Base-by-base conservation (phyloP, 257 asterid genomes). In the Euphrasia confusa region DNA sequence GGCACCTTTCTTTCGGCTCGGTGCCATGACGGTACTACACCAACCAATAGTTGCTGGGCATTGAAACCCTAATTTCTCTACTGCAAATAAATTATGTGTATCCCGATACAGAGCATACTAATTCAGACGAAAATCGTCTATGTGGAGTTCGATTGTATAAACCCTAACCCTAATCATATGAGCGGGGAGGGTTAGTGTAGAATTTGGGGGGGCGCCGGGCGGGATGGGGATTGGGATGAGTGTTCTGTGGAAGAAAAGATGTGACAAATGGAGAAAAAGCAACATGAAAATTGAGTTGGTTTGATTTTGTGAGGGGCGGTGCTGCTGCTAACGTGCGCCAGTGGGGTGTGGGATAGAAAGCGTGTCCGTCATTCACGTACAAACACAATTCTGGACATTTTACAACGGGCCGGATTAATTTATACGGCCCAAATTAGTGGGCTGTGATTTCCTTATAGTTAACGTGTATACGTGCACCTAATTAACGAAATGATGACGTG, bases 1-100 rank as follows among this genome's bases (percentile, higher is more conserved):
- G 74, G 78, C 72, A 70, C 93, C 90, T 67, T 74, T 90, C 54
- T 82, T 83, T 61, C 98, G 75, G 73, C 77, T 83, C 9, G 97
- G 96, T 58, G 93, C 96, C 97, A 90, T 90, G 18, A 61, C 68
- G 58, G 14, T 26, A 66, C 77, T 63, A 27, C 54, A 71, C 64
- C 70, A 58, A 42, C 65, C 66, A 58, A 67, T 15, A 39, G 72
- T 15, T 26, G 60, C 40, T 71, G 50, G 84, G 77, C 95, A 87
- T 84, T 81, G 77, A 47, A 81, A 73, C 77, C 79, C 81, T 71
- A 72, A 69, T n/a, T 44, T 28, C 68, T 21, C 71, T 44, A 63
- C 74, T 75, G 42, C 10, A 75, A 15, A 5, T 76, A 33, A 33
- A 21, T 4, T 30, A 65, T 57, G 60, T 18, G 64, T 30, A 30